phyloP scores from a whole-genome alignment of 179 eudicot species.

The Silene coronaria region DNA sequence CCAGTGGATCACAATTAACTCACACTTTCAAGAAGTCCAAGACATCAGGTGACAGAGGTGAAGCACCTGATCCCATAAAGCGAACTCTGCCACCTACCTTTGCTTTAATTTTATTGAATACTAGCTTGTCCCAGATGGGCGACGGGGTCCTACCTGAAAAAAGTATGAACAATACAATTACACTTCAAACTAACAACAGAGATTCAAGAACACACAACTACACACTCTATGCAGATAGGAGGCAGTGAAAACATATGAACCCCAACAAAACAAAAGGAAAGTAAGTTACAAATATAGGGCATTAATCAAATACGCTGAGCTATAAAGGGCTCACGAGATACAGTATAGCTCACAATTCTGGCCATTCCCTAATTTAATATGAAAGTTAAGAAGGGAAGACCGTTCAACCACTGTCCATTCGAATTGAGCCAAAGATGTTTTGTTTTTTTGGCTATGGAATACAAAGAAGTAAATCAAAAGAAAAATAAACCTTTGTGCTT shows the following conservation, averaged over 20 bases:
- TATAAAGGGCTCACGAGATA: not conserved
- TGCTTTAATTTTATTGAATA: slow-evolving; percentile 90
- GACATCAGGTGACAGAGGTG: slow-evolving; percentile 92
- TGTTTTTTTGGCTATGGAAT: too few relatives aligned
- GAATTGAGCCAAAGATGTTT: too few relatives aligned
- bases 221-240: too few relatives aligned
- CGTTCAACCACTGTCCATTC: too few relatives aligned
- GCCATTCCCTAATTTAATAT: not conserved
- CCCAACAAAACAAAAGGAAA: not conserved
- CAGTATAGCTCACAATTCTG: not conserved
- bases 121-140: slow-evolving; percentile 91
- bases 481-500: not conserved
- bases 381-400: too few relatives aligned
- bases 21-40: slow-evolving; percentile 89
- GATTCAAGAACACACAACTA: not conserved
- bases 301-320: not conserved
- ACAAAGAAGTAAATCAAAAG: not conserved
- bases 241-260: not conserved
- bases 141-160: slow-evolving; percentile 64
- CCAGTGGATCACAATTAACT: slow-evolving; percentile 29
- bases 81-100: slow-evolving; percentile 97
- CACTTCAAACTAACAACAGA: not conserved
- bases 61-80: slow-evolving; percentile 85
- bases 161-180: not conserved
- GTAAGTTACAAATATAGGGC: not conserved